phyloP scores from a whole-genome alignment of 768 basidiomycete species.

The Russula brevipes region DNA sequence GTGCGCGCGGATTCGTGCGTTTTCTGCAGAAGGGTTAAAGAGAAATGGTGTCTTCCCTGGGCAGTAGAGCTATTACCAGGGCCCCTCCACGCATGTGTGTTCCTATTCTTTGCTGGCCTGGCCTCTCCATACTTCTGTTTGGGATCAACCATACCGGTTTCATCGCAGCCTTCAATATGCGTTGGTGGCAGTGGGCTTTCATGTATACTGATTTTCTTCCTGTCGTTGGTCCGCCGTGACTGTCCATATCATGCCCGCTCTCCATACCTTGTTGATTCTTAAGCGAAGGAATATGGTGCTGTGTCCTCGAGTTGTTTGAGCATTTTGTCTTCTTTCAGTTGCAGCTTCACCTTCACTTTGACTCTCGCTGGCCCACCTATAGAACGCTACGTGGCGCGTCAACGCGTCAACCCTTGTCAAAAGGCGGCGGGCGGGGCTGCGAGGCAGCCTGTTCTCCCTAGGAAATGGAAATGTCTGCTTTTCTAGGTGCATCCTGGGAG shows the following conservation, averaged over 20 bases:
- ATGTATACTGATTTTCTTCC: background rate
- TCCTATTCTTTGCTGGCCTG: conserved; percentile 1
- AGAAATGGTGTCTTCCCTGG: background rate
- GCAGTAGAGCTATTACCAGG: background rate
- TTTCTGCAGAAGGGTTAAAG: background rate
- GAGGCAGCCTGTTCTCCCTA: background rate
- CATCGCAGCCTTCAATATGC: background rate
- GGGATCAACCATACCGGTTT: background rate
- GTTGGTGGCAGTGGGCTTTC: background rate
- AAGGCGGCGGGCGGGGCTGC: background rate
- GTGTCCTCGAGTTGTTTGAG: background rate
- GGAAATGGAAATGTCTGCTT: background rate
- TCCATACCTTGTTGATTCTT: background rate
- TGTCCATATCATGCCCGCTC: background rate
- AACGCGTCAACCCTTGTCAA: background rate
- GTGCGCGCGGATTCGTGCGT: background rate
- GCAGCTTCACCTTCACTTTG: too few species aligned
- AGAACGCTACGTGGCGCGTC: background rate
- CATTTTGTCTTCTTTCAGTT: too few species aligned
- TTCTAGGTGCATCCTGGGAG: background rate
- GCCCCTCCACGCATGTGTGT: background rate
- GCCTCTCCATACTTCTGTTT: background rate
- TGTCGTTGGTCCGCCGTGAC: background rate
- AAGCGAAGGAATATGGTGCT: background rate
- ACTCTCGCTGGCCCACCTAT: background rate